Evolutionary conservation across 2,329 filamentous ascomycete species (phyloP), one percentile per base, ranked within the genome.

Genomic region (Fusarium luffae): DNA sequence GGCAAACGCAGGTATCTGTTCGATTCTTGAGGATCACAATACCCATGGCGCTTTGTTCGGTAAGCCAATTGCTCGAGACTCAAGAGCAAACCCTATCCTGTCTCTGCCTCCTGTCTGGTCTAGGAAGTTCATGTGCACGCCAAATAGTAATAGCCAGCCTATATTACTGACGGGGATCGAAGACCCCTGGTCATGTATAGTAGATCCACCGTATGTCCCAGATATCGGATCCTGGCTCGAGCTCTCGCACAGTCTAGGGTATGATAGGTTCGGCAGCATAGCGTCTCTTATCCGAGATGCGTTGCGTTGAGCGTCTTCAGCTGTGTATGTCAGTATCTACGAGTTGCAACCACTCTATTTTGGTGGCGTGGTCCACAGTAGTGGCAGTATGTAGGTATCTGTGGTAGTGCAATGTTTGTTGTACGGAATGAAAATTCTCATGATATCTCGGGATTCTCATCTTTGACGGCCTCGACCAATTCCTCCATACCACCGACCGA

Each of bases 401-500:
- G 47, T 48, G 34, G 54, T 59, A 59, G 61, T 49, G 49, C 64
- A 48, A 51, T 72, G 51, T 54, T 66, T 70, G 48, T 51, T 69
- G 63, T 46, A 66, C 12, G 63, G 55, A 61, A 61, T 54, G 48
- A 40, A 32, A 71, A 60, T 70, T 59, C 59, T 68, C 63, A 68
- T 62, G 74, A 75, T 70, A 81, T 78, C 73, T 84, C 83, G 11
- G 80, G 79, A 55, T 82, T 81, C 48, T 80, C 77, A 34, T 83
- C 81, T 72, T 82, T 82, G 51, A 86, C 85, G 32, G 87, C 88
- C 63, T 84, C 83, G 34, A 90, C 84, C 66, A 90, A 76, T 63
- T 86, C 87, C 50, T 89, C 85, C 80, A 90, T 82, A 3, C 84
- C 83, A 13, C 88, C 88, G 30, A 92, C 89, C 67, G 90, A 86